Base-by-base conservation (phyloP, 2,329 filamentous ascomycete species). In the Aspergillus intermedius region DNA sequence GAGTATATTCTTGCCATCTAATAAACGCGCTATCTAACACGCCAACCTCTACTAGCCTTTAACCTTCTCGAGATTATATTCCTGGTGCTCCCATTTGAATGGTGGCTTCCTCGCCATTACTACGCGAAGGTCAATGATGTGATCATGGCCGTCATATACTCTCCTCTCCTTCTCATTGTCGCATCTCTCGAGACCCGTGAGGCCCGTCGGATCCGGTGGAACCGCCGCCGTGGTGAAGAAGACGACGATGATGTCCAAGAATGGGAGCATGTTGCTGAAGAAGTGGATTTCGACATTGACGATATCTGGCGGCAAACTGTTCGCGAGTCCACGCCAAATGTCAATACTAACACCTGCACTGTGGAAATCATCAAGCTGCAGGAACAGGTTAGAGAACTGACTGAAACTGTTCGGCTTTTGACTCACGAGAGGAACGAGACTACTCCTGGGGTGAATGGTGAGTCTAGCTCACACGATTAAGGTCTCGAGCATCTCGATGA, bases 231-330 rank as follows among this genome's bases (percentile, higher is more conserved):
- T 13, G 89, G 91, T 35, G 91, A 96, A 57, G 86, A 86, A 3
- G 93, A 98, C 56, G 93, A 98, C 58, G 90, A 96, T 56, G 82
- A 82, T 1, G 72, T 86, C 7, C 87, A 97, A 63, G 91, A 96
- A 65, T 98, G 93, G 93, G 93, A 98, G 71, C 86, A 95, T 66
- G 75, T 91, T 63, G 69, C 68, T 3, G 61, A 59, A 32, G 79
- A 87, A 46, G 65, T 91, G 17, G 86, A 95, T 63, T 87, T 94
- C 60, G 88, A 95, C 61, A 76, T 80, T 0, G 87, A 91, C 52
- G 67, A 63, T 23, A 88, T 87, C 0, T 98, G 93, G 93, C 75
- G 79, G 32, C 89, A 93, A 75, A 84, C 79, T 48, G 90, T 95
- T 2, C 77, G 82, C 45, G 72, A 75, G n/a, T 85, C 81, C 19